Conservation (phyloP, 352 stramenopile genomes). For the Phytophthora pini region DNA sequence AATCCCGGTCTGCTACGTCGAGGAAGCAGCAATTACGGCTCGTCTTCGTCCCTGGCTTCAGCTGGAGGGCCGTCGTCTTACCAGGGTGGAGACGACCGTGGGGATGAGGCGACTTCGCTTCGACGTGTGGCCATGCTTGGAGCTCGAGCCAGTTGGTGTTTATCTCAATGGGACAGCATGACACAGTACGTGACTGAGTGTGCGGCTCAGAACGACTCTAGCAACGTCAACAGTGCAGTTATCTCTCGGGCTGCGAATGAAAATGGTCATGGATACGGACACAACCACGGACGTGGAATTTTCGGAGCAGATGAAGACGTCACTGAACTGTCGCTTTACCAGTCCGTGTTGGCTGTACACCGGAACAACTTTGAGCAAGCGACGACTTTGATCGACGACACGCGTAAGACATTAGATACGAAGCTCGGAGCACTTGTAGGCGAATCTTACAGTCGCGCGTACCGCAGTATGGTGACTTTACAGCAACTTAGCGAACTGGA, state of each 20-base stretch:
- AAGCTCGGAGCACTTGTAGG: conserved; percentile 96
- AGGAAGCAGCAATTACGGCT: conserved; percentile 47
- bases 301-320: conserved; percentile 46
- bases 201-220: conserved; percentile 33
- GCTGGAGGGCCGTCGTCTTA: conserved; percentile 23
- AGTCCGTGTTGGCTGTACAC: conserved; percentile 94
- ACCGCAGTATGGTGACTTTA: conserved; percentile 96
- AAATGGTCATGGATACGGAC: conserved; percentile 32
- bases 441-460: conserved; percentile 97
- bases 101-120: conserved; percentile 51
- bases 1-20: conserved; percentile 28
- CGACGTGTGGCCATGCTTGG: conserved; percentile 82
- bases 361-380: conserved; percentile 93
- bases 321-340: conserved; percentile 69
- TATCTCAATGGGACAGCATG: conserved; percentile 87
- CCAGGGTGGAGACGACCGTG: conserved; percentile 43
- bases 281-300: conserved; percentile 34
- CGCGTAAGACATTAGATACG: conserved; percentile 93
- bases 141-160: conserved; percentile 85
- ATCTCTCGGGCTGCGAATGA: conserved; percentile 33
- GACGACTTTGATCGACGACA: conserved; percentile 93
- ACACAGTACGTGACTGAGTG: conserved; percentile 77
- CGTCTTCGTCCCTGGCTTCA: conserved; percentile 36
- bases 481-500: conserved; percentile 98
- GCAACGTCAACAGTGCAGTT: conserved; percentile 22